Conservation (phyloP, 1,284 basidiomycete genomes). For the Heterobasidion occidentale region DNA sequence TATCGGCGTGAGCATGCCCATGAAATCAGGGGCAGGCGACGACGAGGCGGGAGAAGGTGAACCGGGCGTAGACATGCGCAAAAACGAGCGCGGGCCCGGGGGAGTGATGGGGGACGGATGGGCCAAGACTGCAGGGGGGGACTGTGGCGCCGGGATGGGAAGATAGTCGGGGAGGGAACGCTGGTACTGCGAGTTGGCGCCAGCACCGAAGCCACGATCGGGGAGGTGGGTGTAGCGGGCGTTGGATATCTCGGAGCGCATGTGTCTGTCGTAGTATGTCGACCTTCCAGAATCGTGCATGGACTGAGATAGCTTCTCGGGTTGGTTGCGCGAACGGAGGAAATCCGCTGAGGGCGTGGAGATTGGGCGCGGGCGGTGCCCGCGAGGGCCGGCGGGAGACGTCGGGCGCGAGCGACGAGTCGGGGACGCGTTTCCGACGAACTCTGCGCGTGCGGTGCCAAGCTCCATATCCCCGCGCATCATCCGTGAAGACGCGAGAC, state of each 20-base stretch:
- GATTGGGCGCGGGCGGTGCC: conserved; percentile 25
- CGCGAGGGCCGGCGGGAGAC: conserved; percentile 41
- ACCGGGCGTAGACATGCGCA: conserved; percentile 4
- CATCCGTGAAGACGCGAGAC: conserved; percentile 7
- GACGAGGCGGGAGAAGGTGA: conserved; percentile 14
- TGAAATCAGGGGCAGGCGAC: background rate
- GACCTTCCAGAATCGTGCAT: background rate
- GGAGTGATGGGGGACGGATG: background rate
- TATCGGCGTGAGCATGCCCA: conserved; percentile 2
- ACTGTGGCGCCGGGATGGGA: background rate
- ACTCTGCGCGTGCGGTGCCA: background rate
- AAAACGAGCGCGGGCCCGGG: background rate
- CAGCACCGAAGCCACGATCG: background rate
- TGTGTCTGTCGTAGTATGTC: background rate
- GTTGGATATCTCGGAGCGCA: background rate
- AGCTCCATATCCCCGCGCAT: conserved; percentile 5
- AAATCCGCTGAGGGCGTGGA: conserved; percentile 18
- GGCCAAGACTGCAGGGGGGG: background rate
- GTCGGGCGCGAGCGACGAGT: conserved; percentile 33
- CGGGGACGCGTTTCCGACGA: background rate
- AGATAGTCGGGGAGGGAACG: background rate
- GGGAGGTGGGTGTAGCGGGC: background rate
- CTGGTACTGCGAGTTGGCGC: no score
- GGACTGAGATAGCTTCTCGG: background rate
- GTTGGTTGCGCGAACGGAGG: background rate